Conservation (phyloP, 2,329 filamentous ascomycete genomes). For the Diaporthe vexans region DNA sequence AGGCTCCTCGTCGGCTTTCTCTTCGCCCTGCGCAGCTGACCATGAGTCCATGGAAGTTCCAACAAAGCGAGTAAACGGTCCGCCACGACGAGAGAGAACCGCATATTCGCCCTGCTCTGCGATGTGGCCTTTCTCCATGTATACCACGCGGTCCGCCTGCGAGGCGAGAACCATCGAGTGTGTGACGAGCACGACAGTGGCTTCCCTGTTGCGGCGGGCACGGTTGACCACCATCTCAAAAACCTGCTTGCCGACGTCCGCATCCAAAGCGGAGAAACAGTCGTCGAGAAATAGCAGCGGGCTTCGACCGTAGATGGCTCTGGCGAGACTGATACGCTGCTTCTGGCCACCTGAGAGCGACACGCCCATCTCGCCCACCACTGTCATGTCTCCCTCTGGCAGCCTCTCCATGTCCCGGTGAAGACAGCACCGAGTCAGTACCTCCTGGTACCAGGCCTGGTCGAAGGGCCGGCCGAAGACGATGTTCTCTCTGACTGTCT, state of each 20-base stretch:
- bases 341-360: slow-evolving; percentile 46
- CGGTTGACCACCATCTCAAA: slow-evolving; percentile 44
- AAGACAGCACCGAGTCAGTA: slow-evolving; percentile 75
- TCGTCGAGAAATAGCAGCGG: slow-evolving; percentile 42
- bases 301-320: slow-evolving; percentile 40
- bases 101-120: slow-evolving; percentile 71
- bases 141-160: slow-evolving; percentile 75
- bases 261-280: slow-evolving; percentile 40
- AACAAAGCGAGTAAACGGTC: slow-evolving; percentile 26
- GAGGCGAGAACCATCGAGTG: slow-evolving; percentile 70
- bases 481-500: slow-evolving; percentile 67
- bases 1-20: slow-evolving; percentile 67
- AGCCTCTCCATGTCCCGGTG: slow-evolving; percentile 70
- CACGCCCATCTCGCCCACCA: slow-evolving; percentile 44
- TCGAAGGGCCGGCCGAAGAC: slow-evolving; percentile 71
- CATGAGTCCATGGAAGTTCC: slow-evolving; percentile 49
- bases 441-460: slow-evolving; percentile 72
- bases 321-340: slow-evolving; percentile 44
- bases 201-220: slow-evolving; percentile 40
- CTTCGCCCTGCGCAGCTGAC: slow-evolving; percentile 64
- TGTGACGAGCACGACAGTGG: slow-evolving; percentile 46
- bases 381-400: slow-evolving; percentile 42
- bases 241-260: slow-evolving; percentile 30
- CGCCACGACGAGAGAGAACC: slow-evolving; percentile 12
- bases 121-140: slow-evolving; percentile 76